Base-by-base conservation (phyloP, 2,329 filamentous ascomycete genomes). In the Cladosporium velox region DNA sequence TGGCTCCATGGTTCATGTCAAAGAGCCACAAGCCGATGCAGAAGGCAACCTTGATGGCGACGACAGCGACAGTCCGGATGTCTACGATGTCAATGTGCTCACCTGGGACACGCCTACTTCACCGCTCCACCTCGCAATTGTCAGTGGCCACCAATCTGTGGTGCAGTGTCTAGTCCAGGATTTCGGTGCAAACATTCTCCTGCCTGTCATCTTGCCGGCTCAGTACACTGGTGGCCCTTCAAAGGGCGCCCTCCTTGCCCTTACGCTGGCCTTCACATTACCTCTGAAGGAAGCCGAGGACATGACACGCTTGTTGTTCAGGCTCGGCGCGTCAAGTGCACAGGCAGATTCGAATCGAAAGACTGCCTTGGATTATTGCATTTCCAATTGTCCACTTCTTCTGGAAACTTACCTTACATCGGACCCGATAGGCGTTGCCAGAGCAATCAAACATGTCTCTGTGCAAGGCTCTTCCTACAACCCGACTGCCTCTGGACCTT, bases 41-140 rank as follows among this genome's bases (percentile, higher is more conserved):
- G 58, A 66, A 7, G 49, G 35, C 24, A 78, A 78, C 24, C 76
- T 80, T 14, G 69, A 73, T 7, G 81, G 85, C 26, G 83, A 87
- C 1, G 84, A 85, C 21, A 83, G 87, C 1, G 84, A 89, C 11
- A 90, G 91, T 24, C 91, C 91, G 0, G 91, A 96, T 76, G 85
- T 93, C 62, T 94, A 91, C 75, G 88, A 95, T 70, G 84, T 93
- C 67, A 89, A 96, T 70, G 85, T 90, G 1, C 75, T 91, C n/a
- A 87, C 91, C 1, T 96, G 92, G 92, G 92, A 96, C 71, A 85
- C 84, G 5, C 87, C 88, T 4, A 86, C 88, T 66, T 90, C 90
- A 14, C 87, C 92, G 1, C 82, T 96, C 5, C 92, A 96, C 75
- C 83, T 93, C 32, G 92, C 92, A 8, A 92, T 96, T 67, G 76